Evolutionary conservation across 306 rosid genomes (phyloP), one percentile per base, ranked within the genome.

Genomic region (Alnus glutinosa): DNA sequence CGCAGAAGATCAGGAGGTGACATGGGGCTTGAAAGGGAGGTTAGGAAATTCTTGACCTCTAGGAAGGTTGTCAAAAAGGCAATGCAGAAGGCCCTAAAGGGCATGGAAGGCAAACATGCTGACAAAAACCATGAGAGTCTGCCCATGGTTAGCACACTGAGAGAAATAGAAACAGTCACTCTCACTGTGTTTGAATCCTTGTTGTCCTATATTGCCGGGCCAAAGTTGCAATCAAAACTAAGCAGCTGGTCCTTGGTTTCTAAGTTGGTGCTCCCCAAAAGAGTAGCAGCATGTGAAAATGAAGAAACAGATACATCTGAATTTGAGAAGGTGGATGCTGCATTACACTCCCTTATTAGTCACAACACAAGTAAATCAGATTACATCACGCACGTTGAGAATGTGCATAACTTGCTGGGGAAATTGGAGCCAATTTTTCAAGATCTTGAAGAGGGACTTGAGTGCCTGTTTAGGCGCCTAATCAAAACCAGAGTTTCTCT

Each of bases 41-140:
- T 55, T 55, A n/a, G 28, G 28, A 55, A 55, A 18, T 55, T 16
- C 62, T 55, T 55, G 32, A 8, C 72, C 59, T 79, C 72, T 47
- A 82, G 86, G 75, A 85, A 85, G 73, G 61, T 32, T 28, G 70
- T n/a, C 16, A 82, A 77, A 70, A 86, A 86, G 86, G 78, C 77
- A 46, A 58, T 67, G n/a, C 77, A 71, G 49, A 82, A 82, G 75
- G 62, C 80, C 77, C 74, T 73, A 1, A 71, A 76, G 57, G 63
- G 32, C 55, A 49, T 77, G 49, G 67, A 80, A 72, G 71, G 73
- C 50, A 36, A 50, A 19, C 44, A 58, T 55, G 72, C 32, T 39
- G 67, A 78, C 59, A 74, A 59, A 48, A 68, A 49, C 2, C 10
- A 34, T 34, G 79, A 77, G 11, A 63, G 75, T 3, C 6, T 63